phyloP scores from a whole-genome alignment of 2,329 filamentous ascomycete species.

The Gyromitra esculenta region DNA sequence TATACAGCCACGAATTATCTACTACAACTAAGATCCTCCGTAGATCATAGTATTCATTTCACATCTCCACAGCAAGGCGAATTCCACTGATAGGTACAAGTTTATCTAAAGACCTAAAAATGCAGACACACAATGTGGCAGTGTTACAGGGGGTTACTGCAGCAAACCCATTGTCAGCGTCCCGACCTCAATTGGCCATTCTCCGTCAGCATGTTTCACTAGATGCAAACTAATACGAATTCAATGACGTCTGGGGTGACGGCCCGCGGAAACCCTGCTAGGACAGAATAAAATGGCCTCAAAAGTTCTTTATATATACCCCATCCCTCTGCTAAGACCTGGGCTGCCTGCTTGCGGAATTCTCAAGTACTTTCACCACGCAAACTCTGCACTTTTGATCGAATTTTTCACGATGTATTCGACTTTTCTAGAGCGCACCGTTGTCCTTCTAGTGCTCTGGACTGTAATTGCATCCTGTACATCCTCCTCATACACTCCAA shows the following conservation, averaged over 20 bases:
- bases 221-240: not conserved
- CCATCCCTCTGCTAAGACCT: not conserved
- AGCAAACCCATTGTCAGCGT: not conserved
- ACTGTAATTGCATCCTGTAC: conserved; percentile 19
- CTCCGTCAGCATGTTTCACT: not conserved
- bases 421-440: not conserved
- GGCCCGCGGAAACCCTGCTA: not conserved
- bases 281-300: not conserved
- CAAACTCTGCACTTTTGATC: no score
- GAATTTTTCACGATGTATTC: conserved; percentile 5
- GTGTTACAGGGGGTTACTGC: not conserved
- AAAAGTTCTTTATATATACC: conserved; percentile 14
- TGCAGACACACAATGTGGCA: not conserved
- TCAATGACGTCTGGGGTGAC: not conserved
- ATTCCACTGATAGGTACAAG: not conserved
- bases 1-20: no score
- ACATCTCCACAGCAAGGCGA: not conserved
- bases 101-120: not conserved
- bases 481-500: not conserved
- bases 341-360: not conserved
- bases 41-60: not conserved
- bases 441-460: conserved; percentile 22
- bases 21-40: not conserved
- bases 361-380: not conserved
- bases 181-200: not conserved